Percentiles rank a stretch among this genome's conserved stretches.
Evolutionary conservation across 129 eudicot genomes (phyloP).

Genomic region (Tanacetum coccineum): DNA sequence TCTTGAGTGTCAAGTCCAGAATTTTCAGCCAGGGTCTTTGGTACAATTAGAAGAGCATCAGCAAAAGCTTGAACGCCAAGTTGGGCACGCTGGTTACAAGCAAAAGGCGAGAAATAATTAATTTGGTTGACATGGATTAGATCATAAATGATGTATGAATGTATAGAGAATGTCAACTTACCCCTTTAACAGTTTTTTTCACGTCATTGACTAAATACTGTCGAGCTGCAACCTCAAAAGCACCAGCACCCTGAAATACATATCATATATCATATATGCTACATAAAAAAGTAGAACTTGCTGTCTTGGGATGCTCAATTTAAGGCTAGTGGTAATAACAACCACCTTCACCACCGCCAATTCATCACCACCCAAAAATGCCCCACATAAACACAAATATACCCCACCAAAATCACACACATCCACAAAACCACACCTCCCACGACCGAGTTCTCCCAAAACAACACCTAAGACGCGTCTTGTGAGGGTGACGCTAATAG

Average conservation of each 20-base stretch:
- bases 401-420: too few species aligned
- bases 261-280: background rate
- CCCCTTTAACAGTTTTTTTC: constrained; percentile 90
- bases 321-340: too few species aligned
- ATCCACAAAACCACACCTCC: too few species aligned
- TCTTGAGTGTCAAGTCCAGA: constrained; percentile 96
- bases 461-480: too few species aligned
- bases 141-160: background rate
- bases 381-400: too few species aligned
- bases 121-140: background rate
- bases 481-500: too few species aligned
- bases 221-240: constrained; percentile 93
- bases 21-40: constrained; percentile 91
- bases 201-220: constrained; percentile 75
- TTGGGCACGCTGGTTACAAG: constrained; percentile 75
- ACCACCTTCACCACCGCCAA: too few species aligned
- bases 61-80: constrained; percentile 92
- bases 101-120: constrained; percentile 3
- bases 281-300: too few species aligned
- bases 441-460: too few species aligned
- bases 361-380: too few species aligned
- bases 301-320: too few species aligned
- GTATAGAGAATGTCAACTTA: constrained; percentile 16
- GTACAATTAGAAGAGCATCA: constrained; percentile 84
- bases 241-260: constrained; percentile 77